phyloP scores from a whole-genome alignment of 2,329 filamentous ascomycete species.

The Diplodia scrobiculata region DNA sequence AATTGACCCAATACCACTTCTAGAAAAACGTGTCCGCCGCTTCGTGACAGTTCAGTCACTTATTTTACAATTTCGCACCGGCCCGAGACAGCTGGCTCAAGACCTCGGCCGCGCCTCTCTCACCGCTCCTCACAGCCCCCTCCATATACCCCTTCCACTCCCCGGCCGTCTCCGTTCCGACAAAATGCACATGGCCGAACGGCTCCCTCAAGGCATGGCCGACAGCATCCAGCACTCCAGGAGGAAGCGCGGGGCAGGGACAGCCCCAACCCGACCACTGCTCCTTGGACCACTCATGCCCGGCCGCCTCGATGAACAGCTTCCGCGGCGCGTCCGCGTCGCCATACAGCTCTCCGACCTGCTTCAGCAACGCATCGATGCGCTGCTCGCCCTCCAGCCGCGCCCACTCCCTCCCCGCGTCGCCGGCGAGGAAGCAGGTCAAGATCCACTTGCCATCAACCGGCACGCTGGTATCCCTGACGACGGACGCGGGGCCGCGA shows the following conservation, averaged over 20 bases:
- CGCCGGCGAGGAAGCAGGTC: constrained; percentile 50
- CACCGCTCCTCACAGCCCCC: constrained; percentile 56
- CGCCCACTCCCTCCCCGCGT: constrained; percentile 45
- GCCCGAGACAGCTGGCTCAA: constrained; percentile 31
- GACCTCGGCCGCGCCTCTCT: constrained; percentile 54
- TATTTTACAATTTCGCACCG: background rate
- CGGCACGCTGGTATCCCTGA: constrained; percentile 38
- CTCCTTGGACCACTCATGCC: constrained; percentile 40
- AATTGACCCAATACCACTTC: background rate
- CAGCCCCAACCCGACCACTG: constrained; percentile 29
- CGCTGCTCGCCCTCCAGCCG: constrained; percentile 37
- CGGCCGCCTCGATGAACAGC: constrained; percentile 32
- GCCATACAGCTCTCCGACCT: constrained; percentile 41
- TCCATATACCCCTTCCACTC: constrained; percentile 64
- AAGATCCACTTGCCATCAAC: constrained; percentile 38
- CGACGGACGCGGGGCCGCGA: constrained; percentile 38
- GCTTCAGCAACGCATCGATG: constrained; percentile 40
- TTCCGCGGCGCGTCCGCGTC: constrained; percentile 17
- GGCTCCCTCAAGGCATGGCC: constrained; percentile 32
- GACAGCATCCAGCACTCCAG: constrained; percentile 31
- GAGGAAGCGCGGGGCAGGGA: background rate
- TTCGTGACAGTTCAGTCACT: background rate
- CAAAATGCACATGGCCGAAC: constrained; percentile 54
- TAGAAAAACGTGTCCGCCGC: background rate
- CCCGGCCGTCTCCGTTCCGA: constrained; percentile 56